phyloP scores from a whole-genome alignment of 495 filamentous ascomycete genomes.

The Talaromyces adpressus region DNA sequence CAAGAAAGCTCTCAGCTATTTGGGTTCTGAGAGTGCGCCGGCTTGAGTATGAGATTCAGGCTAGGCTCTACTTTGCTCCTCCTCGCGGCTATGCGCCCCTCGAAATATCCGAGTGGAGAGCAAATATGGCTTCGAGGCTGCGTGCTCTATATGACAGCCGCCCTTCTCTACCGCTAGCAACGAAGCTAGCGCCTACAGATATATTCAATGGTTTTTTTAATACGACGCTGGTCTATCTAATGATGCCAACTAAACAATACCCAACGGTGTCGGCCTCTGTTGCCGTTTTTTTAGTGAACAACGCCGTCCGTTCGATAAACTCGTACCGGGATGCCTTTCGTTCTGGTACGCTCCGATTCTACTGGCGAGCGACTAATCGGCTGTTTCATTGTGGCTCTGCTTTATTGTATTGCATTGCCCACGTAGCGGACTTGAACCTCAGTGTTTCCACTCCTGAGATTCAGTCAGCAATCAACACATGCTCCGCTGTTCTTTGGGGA shows the following conservation, averaged over 20 bases:
- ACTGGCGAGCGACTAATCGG: neutral
- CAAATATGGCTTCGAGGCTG: neutral
- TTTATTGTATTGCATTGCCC: neutral
- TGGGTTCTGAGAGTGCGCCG: neutral
- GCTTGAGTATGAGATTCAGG: neutral
- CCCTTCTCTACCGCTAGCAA: neutral
- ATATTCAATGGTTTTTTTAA: neutral
- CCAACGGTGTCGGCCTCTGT: neutral
- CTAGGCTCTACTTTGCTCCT: neutral
- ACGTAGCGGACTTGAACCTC: neutral
- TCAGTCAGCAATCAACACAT: neutral
- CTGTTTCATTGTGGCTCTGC: neutral
- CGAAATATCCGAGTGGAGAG: neutral
- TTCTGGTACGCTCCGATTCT: neutral
- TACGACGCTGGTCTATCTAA: neutral
- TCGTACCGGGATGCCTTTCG: neutral
- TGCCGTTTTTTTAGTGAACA: neutral
- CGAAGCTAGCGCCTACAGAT: neutral
- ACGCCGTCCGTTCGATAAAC: neutral
- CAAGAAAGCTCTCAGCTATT: neutral
- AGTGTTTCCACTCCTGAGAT: neutral
- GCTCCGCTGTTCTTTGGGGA: neutral
- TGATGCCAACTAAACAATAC: neutral
- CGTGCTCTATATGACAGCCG: neutral
- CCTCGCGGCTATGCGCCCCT: neutral